Base-by-base conservation (phyloP, 2,329 filamentous ascomycete species). In the Coleophoma eucalyptorum region DNA sequence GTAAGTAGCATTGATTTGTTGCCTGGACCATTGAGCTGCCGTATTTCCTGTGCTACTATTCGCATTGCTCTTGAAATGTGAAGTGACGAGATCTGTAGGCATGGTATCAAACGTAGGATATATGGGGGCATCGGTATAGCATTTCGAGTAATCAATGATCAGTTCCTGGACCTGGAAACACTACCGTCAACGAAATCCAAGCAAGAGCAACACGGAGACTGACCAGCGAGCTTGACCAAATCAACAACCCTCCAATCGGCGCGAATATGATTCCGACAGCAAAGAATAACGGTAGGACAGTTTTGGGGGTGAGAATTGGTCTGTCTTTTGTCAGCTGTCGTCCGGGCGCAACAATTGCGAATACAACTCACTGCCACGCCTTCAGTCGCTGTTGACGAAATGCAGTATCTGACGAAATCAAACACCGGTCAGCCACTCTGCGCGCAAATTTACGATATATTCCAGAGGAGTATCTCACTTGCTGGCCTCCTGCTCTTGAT, bases 381-480 rank as follows among this genome's bases (percentile, higher is more conserved):
- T 97, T 97, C 70, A 99, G 74, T 67, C 94, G 86, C 72, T 99
- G 94, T 69, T 99, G 94, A 63, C 94, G 83, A 69, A 97, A 99
- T 11, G 94, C 94, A 53, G 93, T 97, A 74, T 97, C 90, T 96
- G 65, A 50, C 47, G 34, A 43, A 54, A 57, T 42, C 26, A 51
- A 38, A 35, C 6, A 44, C 44, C 41, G 3, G 50, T 65, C 50
- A 61, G 58, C 46, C 37, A 38, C 31, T 54, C 41, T 57, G 53
- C 49, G 44, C 46, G n/a, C 38, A 42, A 41, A 34, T 46, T 19
- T 48, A 40, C 43, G 40, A 34, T 34, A 50, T 12, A 16, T 49
- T 16, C 41, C 54, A 54, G 52, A 50, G 42, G 31, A 47, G 50
- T 71, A 77, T 72, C 66, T 44, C 31, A 96, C 91, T 97, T 62